A percentile compares a stretch with the other conserved stretches of the same genome.
These are phyloP conservation scores for Sporothrix phasma DNA, from an alignment of 2,329 filamentous ascomycete genomes.

Conservation along the genomic window DNA sequence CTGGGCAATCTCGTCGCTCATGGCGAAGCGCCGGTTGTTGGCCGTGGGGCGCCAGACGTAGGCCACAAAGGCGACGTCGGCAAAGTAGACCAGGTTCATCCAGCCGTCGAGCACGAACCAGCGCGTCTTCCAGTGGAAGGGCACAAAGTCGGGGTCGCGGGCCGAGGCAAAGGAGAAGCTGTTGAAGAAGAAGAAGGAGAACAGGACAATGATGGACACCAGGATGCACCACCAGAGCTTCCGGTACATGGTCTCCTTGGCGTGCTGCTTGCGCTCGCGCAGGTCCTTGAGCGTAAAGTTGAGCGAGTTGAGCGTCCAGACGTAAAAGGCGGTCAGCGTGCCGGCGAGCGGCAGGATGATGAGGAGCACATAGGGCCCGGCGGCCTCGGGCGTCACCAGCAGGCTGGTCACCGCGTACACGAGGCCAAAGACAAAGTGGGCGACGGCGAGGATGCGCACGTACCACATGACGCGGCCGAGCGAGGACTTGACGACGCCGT, in stretches of 20 bases:
- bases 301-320: conserved; percentile 95
- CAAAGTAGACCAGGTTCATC: conserved; percentile 92
- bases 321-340: conserved; percentile 91
- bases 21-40: conserved; percentile 94
- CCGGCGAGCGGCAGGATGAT: conserved; percentile 87
- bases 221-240: conserved; percentile 98
- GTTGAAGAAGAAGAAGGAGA: conserved; percentile 98
- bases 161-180: conserved; percentile 87
- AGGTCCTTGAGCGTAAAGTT: conserved; percentile 94
- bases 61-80: conserved; percentile 83
- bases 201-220: conserved; percentile 85
- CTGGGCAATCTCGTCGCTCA: conserved; percentile 98
- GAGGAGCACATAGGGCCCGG: conserved; percentile 77
- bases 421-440: conserved; percentile 89
- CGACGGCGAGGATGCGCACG: conserved; percentile 80
- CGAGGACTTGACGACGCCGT: conserved; percentile 90
- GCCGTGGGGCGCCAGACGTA: conserved; percentile 95
- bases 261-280: conserved; percentile 84
- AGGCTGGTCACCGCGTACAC: conserved; percentile 88
- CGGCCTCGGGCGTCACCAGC: conserved; percentile 77
- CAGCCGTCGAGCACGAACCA: conserved; percentile 98
- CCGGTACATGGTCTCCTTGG: conserved; percentile 93
- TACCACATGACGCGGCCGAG: conserved; percentile 91
- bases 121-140: conserved; percentile 90
- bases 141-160: conserved; percentile 79